phyloP scores from a whole-genome alignment of 192 early-diverging fungal genomes.

The Rhizoclosmatium globosum region DNA sequence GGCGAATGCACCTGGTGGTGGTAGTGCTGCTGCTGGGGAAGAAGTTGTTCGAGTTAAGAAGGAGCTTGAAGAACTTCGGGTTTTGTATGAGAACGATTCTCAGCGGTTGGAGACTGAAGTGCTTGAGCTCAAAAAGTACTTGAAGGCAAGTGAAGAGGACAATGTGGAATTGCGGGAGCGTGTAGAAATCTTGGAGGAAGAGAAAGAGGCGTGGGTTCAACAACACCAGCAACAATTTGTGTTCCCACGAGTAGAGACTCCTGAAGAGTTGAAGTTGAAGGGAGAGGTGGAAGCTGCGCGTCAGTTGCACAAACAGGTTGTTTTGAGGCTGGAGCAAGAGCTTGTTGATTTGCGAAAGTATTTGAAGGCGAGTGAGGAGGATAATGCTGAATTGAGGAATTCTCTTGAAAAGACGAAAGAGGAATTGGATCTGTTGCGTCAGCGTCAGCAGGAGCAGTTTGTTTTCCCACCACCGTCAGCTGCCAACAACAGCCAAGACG shows the following conservation, averaged over 20 bases:
- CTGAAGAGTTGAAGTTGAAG: neutral
- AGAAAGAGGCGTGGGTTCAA: neutral
- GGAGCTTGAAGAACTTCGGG: too few relatives aligned
- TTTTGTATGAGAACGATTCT: neutral
- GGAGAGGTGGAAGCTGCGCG: neutral
- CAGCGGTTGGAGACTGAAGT: slow-evolving; percentile 10
- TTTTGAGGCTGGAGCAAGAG: neutral
- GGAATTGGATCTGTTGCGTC: slow-evolving; percentile 8
- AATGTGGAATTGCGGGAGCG: slow-evolving; percentile 26
- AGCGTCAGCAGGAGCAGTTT: neutral
- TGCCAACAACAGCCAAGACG: too few relatives aligned
- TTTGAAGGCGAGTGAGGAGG: slow-evolving; percentile 14
- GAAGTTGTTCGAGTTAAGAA: too few relatives aligned
- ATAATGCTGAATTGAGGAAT: neutral
- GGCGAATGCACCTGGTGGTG: too few relatives aligned
- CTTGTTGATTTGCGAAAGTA: slow-evolving; percentile 1
- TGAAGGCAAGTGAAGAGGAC: slow-evolving; percentile 25
- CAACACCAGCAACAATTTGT: neutral
- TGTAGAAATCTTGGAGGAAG: slow-evolving; percentile 25
- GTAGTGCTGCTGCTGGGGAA: too few relatives aligned
- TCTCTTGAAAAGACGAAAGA: slow-evolving; percentile 21
- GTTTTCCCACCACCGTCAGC: too few relatives aligned
- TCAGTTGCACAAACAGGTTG: neutral
- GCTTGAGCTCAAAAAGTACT: slow-evolving; percentile 1
- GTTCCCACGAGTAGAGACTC: too few relatives aligned